Percentiles rank a stretch among this genome's conserved stretches.
Evolutionary conservation across 371 early-diverging fungal species (phyloP).

Genomic region (Circinella umbellata): DNA sequence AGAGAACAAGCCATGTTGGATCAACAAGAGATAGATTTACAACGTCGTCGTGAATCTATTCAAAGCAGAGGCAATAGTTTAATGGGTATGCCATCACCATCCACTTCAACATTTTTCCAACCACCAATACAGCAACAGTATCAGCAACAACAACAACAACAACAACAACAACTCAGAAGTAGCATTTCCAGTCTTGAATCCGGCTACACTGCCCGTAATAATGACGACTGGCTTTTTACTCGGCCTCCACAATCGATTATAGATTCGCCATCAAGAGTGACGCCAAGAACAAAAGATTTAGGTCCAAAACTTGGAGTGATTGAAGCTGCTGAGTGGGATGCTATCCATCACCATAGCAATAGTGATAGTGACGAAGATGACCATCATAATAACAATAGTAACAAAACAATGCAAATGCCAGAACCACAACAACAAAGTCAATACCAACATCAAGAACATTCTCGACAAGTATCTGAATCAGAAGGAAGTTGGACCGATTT

Average conservation of each 20-base stretch:
- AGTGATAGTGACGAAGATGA: neutral
- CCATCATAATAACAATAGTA: neutral
- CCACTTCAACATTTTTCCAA: neutral
- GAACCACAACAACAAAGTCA: neutral
- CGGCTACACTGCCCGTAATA: neutral
- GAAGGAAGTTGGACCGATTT: constrained; percentile 41
- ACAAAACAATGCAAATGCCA: constrained; percentile 1
- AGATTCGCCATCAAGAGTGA: neutral
- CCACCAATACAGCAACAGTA: neutral
- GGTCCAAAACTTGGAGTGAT: neutral
- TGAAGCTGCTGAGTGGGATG: neutral
- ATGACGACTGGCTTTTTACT: neutral
- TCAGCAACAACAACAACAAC: constrained; percentile 6
- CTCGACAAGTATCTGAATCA: constrained; percentile 22
- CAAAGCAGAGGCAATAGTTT: constrained; percentile 21
- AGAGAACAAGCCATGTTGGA: constrained; percentile 31
- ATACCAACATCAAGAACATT: neutral
- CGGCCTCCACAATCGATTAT: constrained; percentile 4
- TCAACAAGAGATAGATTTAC: constrained; percentile 26
- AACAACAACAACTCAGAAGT: neutral
- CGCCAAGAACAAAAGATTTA: constrained; percentile 1
- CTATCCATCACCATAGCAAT: neutral
- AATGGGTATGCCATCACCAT: constrained; percentile 13
- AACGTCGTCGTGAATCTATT: constrained; percentile 23
- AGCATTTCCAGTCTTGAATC: constrained; percentile 1